Base-by-base conservation (phyloP, 805 yeast species). In the Komagataella pastoris region DNA sequence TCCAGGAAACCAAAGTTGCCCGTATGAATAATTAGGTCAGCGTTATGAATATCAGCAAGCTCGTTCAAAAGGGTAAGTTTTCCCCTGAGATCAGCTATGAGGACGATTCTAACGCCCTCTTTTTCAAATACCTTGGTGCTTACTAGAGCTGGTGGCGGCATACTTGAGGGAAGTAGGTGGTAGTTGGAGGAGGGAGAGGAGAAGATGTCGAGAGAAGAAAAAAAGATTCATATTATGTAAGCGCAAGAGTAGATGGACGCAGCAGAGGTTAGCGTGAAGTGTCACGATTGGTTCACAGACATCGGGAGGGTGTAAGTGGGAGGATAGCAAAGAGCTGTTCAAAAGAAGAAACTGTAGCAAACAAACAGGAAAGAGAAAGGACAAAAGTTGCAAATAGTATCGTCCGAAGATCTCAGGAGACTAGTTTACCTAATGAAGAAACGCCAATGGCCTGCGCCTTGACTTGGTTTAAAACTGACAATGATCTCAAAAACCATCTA, bases 1-100 rank as follows among this genome's bases (percentile, higher is more conserved):
- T 84, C 85, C 66, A 85, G 79, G 61, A 85, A 83, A 10, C 95
- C 95, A 67, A 84, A 85, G 54, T 80, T 82, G n/a, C 91, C 90
- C 3, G 88, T 80, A 59, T 84, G 89, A 12, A 84, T 69, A 24
- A 84, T 73, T 19, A 76, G 57, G 46, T 74, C 72, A 3, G 85
- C 85, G 1, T 64, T 53, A 55, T 75, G 70, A 48, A 65, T 60
- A 6, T 53, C 54, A 0, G 82, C 85, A 36, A 81, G 68, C 30
- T 60, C 64, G 59, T 81, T 80, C 53, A 81, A 58, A 10, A 67
- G 62, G 1, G 77, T 65, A 21, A 81, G 61, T 52, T 77, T 72
- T 7, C 80, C 85, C 24, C 85, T 68, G 12, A 77, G 67, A 54
- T 80, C 85, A 0, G 85, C 81, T 6, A 79, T 67, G 49, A 76